Base-by-base conservation (phyloP, 768 basidiomycete genomes). In the Leccinum incarnatum region DNA sequence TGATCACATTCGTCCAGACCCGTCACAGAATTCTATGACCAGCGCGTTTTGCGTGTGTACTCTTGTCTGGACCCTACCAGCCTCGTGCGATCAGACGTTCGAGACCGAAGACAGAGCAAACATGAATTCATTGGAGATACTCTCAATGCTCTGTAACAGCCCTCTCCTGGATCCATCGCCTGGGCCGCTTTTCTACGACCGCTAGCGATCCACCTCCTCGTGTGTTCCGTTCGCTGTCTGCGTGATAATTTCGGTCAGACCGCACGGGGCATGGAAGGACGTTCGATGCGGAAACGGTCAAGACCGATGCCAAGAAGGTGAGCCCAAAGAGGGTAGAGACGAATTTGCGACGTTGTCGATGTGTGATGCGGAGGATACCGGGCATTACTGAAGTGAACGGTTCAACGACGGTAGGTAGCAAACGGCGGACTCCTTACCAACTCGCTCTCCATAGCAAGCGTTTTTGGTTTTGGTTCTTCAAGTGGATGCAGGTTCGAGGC, bases 81-180 rank as follows among this genome's bases (percentile, higher is more conserved):
- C 59, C 1, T 50, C 25, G 34, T 25, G 21, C 15, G 42, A 56
- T 53, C 29, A 51, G 53, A 29, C 34, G 23, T 30, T 47, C 6
- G 37, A 58, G 47, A 56, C n/a, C 34, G 23, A 10, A 30, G 29
- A 40, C 49, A 48, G 37, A 54, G 40, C 47, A 45, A 23, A 36
- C 14, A 59, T 56, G 48, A 36, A 62, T 25, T 14, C 47, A 25
- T 53, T 48, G 47, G 10, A 47, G 56, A 57, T 14, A 45, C 47
- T 15, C 23, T 64, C 50, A 68, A 56, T 45, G 60, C 45, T 65
- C 65, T 17, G 64, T 34, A 36, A 65, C 55, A 49, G 40, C 47
- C 62, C 75, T 88, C 73, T 93, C 91, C 74, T 91, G 87, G 69
- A 93, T 92, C 91, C 91, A 93, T 62, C 88, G 80, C 65, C 83